A percentile compares a stretch with the other conserved stretches of the same genome.
These are phyloP conservation scores for Beta lomatogona DNA, from an alignment of 179 eudicot species.

Conservation along the genomic window DNA sequence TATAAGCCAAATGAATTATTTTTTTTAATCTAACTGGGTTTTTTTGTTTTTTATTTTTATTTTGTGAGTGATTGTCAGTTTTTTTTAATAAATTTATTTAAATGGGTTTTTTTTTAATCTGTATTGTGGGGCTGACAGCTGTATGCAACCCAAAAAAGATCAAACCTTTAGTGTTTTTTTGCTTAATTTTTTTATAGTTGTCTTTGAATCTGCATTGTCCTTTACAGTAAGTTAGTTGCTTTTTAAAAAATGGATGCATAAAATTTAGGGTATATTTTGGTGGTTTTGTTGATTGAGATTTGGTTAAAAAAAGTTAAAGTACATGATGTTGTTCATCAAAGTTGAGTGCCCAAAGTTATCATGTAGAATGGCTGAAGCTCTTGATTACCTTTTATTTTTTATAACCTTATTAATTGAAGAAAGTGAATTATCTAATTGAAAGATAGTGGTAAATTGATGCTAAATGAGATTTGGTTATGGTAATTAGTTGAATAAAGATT, in stretches of 20 bases:
- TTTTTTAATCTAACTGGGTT: neutral
- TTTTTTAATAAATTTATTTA: neutral
- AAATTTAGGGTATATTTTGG: neutral
- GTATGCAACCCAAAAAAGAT: conserved; percentile 32
- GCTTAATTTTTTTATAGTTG: conserved; percentile 8
- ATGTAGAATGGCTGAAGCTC: conserved; percentile 22
- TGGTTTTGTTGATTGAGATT: conserved; percentile 3
- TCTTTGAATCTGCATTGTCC: conserved; percentile 30
- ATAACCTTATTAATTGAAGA: neutral
- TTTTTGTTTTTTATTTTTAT: neutral
- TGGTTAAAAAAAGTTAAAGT: neutral
- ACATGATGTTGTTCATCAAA: conserved; percentile 14
- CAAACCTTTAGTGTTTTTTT: conserved; percentile 10
- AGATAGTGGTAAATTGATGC: neutral
- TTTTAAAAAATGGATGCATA: neutral
- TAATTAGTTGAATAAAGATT: neutral
- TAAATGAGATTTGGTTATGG: neutral
- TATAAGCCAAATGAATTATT: no score
- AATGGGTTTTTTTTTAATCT: neutral
- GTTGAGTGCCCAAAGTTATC: conserved; percentile 19
- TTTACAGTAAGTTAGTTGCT: conserved; percentile 27
- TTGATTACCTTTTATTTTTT: neutral
- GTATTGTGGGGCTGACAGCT: conserved; percentile 35
- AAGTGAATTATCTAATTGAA: neutral
- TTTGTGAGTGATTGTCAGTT: conserved; percentile 8